Conservation (phyloP, 768 basidiomycete genomes). For the Suillus plorans region DNA sequence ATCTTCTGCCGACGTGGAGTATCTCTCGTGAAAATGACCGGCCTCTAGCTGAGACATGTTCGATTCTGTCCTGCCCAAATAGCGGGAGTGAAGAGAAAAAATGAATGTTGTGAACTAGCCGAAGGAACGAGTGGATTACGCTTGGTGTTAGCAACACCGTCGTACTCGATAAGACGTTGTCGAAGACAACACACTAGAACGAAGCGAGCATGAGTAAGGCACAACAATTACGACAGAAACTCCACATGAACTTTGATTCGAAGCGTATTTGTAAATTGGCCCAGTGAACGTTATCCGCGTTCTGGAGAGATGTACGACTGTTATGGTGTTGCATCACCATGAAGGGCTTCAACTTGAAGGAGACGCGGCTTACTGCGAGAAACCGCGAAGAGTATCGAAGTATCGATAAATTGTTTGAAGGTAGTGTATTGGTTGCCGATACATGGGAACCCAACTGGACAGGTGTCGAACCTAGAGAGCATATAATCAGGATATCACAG, state of each 20-base stretch:
- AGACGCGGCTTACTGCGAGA: background rate
- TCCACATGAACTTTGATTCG: background rate
- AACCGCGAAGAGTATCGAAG: background rate
- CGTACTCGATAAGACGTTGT: background rate
- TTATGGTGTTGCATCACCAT: background rate
- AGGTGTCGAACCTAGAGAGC: background rate
- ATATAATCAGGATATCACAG: background rate
- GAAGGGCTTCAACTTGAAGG: background rate
- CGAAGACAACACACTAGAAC: background rate
- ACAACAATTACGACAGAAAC: constrained; percentile 3
- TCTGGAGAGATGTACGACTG: background rate
- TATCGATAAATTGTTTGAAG: background rate
- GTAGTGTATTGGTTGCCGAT: background rate
- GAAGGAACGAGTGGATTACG: background rate
- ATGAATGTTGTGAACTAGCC: background rate
- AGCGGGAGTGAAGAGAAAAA: background rate
- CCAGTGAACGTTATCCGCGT: background rate
- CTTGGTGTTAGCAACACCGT: background rate
- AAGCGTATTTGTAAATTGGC: background rate
- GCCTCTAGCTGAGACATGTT: background rate
- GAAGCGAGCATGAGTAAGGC: constrained; percentile 7
- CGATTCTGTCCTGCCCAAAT: background rate
- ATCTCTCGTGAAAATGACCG: constrained; percentile 19
- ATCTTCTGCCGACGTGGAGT: background rate
- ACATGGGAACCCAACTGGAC: background rate